Evolutionary conservation across 495 filamentous ascomycete species (phyloP), one percentile per base, ranked within the genome.

Genomic region (Physcia stellaris): DNA sequence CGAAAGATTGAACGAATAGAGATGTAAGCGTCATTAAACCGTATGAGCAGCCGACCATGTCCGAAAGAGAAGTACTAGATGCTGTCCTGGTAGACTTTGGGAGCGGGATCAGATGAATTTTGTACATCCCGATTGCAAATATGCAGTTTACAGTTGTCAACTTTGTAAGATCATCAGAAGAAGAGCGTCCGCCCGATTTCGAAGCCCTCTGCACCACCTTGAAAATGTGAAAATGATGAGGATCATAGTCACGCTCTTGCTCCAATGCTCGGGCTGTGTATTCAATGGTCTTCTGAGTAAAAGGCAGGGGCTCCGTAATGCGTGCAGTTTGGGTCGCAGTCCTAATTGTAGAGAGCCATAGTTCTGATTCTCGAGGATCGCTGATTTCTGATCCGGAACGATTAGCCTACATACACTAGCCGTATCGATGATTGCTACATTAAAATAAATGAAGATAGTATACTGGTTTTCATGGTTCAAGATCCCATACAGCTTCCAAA

Each of bases 71-170:
- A 13, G 70, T 66, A 37, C 61, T 63, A 4, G 73, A 77, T 5
- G 63, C 58, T 32, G 68, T 74, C 58, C 62, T 69, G 48, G 57
- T 61, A 28, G 55, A 54, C 53, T 77, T 83, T 12, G 77, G 71
- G 42, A 87, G 58, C 28, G 84, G 80, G 13, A 92, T 70, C 15
- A 95, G 51, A 57, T 94, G 79, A 35, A 94, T 64, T 40, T 84
- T 80, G 59, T 90, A 79, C 13, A 81, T 67, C 13, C 86, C 87
- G 49, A 98, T 73, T 0, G 77, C 83, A 35, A 98, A 71, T 54
- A 93, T 94, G 52, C 79, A 93, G 23, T 80, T 70, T 6, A 70
- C 75, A 3, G 80, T 75, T 4, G 70, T 73, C 37, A 82, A 53
- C 41, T 85, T 86, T 15, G 82, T 73, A 13, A 90, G 63, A 45